Base-by-base conservation (phyloP, 352 stramenopile genomes). In the Phytophthora pistaciae region DNA sequence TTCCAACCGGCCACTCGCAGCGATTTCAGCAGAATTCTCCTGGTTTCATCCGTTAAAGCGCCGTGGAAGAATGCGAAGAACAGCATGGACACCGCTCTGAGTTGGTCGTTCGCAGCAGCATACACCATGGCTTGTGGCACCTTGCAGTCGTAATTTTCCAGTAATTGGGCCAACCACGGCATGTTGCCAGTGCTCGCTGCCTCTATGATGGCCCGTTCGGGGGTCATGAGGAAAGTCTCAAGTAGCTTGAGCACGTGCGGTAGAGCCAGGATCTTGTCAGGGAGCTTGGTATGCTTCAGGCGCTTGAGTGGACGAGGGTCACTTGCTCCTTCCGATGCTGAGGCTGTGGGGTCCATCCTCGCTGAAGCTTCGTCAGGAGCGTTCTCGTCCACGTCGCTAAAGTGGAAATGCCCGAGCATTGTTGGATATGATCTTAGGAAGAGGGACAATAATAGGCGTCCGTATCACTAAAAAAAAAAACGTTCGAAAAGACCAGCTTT, bases 201-300 rank as follows among this genome's bases (percentile, higher is more conserved):
- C 53, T 63, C 63, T 5, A 50, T 21, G 7, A 46, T 10, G 5
- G 27, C 53, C 27, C 56, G 52, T 5, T 49, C 52, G 10, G 50
- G 44, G 3, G 38, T 44, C 52, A 68, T 61, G 7, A 54, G n/a
- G 20, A 68, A 21, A n/a, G 38, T 60, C 13, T 56, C 27, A 14
- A 68, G 25, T 1, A 38, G 18, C 5, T 13, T 58, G 25, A 62
- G 14, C n/a, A 68, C 53, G 16, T 62, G 52, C 25, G 40, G 29
- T 18, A 62, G 18, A 14, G 53, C 53, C 25, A 40, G 10, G 16
- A 68, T 20, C 11, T 18, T 20, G 13, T 5, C 13, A 14, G 53
- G 62, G 20, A 68, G 56, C 3, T 20, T 16, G 9, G 33, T 21
- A 4, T 56, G 1, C 14, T 68, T 48, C 4, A 61, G 48, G 21